Base-by-base conservation (phyloP, 2,329 filamentous ascomycete genomes). In the Rugonectria rugulosa region DNA sequence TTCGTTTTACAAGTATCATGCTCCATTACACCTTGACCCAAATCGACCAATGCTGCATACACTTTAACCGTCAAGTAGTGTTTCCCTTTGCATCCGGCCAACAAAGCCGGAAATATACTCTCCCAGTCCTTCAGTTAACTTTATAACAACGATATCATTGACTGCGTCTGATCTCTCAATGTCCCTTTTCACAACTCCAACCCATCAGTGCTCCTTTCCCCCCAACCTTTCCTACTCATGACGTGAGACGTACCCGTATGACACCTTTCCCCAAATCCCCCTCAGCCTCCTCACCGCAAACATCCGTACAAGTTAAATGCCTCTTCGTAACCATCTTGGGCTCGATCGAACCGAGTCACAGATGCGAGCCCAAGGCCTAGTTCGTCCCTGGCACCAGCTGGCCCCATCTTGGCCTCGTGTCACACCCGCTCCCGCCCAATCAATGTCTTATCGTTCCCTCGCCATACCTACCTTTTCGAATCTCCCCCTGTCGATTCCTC, bases 401-500 rank as follows among this genome's bases (percentile, higher is more conserved):
- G 38, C 38, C 37, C 44, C 24, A 31, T 44, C 40, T 38, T n/a
- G 17, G 31, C 19, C 38, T 43, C 40, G 40, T 50, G 40, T 48
- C 40, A 45, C 43, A 41, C 32, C 20, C 44, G 34, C 29, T n/a
- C n/a, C n/a, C 46, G 20, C 12, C 14, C 12, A 31, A 49, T 45
- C 38, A 45, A 40, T 45, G 53, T 45, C 45, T 55, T 50, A 55
- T 55, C 53, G 40, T 45, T 19, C 37, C 40, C 26, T 21, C 21
- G 32, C 45, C 46, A 8, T 44, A 46, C 53, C 53, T 55, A 49
- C 53, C 53, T 50, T 45, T 50, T 55, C 34, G 24, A 55, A 45
- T 27, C 26, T n/a, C 32, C 37, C 23, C 24, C 15, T 23, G 34
- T n/a, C n/a, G n/a, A 32, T 14, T 23, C 21, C 7, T 14, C 7